Evolutionary conservation across 108 stramenopile genomes (phyloP), one percentile per base, ranked within the genome.

Genomic region (Cyclotella sp.): DNA sequence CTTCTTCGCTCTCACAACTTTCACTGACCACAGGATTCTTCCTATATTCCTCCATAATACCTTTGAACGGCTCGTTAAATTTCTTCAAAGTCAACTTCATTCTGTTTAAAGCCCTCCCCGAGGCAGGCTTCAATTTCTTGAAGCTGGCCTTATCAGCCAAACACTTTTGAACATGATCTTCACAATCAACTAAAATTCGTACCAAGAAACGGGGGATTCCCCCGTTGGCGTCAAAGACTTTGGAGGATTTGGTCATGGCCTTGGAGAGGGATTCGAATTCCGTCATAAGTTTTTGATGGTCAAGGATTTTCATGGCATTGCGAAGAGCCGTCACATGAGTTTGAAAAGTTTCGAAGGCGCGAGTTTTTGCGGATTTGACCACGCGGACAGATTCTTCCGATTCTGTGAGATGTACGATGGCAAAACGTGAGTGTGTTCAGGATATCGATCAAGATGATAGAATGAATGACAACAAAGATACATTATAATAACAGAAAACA

Each of bases 381-480:
- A 99, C 97, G 70, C 98, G 91, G 27, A 86, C 96, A 71, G 97
- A 96, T 64, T 99, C 97, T 44, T 97, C 97, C 51, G 90, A 90
- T 30, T 81, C 79, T 76, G 52, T 52, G 10, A 10, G 1, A 14
- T 53, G 11, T 40, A 9, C 12, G 24, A 30, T 0, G 18, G 34
- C 0, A n/a, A 39, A 21, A 11, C 1, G 49, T 0, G 12, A 70
- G 12, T 45, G 52, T 39, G 45, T 47, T 26, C 65, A 64, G 55
- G 46, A 11, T 41, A 9, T n/a, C 18, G 15, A 9, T 49, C n/a
- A n/a, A 49, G n/a, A 49, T 49, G n/a, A 49, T 49, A 49, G 9
- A 9, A 49, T 49, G 18, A 49, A 3, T n/a, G 40, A 60, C 39
- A 39, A 29, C 30, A 0, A 47, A 24, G 30, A 21, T 65, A 43